Conservation (phyloP, 169 alveolate species). For the Eimeria praecox region DNA sequence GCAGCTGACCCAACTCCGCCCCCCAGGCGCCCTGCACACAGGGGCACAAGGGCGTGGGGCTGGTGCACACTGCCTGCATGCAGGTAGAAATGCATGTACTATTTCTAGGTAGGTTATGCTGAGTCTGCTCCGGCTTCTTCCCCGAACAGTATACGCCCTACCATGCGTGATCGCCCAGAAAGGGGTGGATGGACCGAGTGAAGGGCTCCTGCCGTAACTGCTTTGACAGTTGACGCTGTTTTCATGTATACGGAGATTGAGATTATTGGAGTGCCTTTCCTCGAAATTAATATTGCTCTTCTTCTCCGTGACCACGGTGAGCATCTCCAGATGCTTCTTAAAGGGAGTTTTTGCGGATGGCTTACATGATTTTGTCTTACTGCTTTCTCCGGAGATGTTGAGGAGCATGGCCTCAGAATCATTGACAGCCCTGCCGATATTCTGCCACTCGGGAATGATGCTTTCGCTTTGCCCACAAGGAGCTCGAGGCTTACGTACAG, state of each 20-base stretch:
- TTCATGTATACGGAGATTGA: constrained; percentile 99
- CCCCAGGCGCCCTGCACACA: background rate
- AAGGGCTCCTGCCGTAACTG: background rate
- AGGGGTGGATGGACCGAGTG: background rate
- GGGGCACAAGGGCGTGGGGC: background rate
- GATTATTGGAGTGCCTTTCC: constrained; percentile 99
- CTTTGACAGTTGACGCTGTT: constrained; percentile 95
- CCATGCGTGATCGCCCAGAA: background rate
- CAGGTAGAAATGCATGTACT: background rate
- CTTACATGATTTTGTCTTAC: too few species aligned
- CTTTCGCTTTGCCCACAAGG: background rate
- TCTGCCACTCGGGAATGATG: background rate
- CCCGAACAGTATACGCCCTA: background rate
- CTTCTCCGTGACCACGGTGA: constrained; percentile 89
- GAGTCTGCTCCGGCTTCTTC: background rate
- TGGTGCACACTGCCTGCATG: background rate
- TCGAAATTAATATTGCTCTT: constrained; percentile 99
- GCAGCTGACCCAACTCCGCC: background rate
- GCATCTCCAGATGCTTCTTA: background rate
- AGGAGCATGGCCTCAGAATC: background rate
- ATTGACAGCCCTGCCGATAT: background rate
- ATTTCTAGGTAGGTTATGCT: background rate
- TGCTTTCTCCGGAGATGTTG: background rate
- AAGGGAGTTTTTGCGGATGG: background rate
- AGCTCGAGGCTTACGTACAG: background rate